These are phyloP conservation scores for Lophium mytilinum DNA, from an alignment of 495 filamentous ascomycete genomes.

Conservation along the genomic window DNA sequence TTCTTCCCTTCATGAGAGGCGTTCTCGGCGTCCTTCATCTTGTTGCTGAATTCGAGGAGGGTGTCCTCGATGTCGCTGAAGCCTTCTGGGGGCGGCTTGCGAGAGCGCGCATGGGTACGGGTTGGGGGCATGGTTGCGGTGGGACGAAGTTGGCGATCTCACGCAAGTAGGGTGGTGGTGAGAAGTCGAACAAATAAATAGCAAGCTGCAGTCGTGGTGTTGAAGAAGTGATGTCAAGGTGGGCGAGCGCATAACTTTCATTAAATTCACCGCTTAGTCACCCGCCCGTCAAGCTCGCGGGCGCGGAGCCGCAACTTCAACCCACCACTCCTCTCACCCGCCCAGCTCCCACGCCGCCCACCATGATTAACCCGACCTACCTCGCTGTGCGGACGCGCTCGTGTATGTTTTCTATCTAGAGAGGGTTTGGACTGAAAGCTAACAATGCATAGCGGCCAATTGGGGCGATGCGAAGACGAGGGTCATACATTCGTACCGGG, in stretches of 20 bases:
- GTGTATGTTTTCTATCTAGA: constrained; percentile 53
- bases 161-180: neutral
- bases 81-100: constrained; percentile 88
- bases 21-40: constrained; percentile 98
- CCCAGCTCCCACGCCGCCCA: constrained; percentile 28
- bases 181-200: neutral
- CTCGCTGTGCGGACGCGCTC: constrained; percentile 82
- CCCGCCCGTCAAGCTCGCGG: too few relatives aligned
- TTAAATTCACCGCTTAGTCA: too few relatives aligned
- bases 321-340: constrained; percentile 1
- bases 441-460: constrained; percentile 57
- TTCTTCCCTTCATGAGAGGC: constrained; percentile 64
- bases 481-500: constrained; percentile 78
- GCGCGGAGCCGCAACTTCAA: constrained; percentile 5
- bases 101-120: constrained; percentile 56
- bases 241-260: too few relatives aligned
- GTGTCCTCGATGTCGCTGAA: constrained; percentile 97
- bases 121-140: constrained; percentile 70
- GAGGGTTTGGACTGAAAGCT: neutral
- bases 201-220: neutral
- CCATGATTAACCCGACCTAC: constrained; percentile 85
- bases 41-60: constrained; percentile 88
- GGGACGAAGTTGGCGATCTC: neutral
- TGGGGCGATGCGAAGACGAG: constrained; percentile 75
- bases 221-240: too few relatives aligned